A percentile compares a stretch with the other conserved stretches of the same genome.
phyloP scores from a whole-genome alignment of 345 rosid species.

The Lumnitzera littorea region DNA sequence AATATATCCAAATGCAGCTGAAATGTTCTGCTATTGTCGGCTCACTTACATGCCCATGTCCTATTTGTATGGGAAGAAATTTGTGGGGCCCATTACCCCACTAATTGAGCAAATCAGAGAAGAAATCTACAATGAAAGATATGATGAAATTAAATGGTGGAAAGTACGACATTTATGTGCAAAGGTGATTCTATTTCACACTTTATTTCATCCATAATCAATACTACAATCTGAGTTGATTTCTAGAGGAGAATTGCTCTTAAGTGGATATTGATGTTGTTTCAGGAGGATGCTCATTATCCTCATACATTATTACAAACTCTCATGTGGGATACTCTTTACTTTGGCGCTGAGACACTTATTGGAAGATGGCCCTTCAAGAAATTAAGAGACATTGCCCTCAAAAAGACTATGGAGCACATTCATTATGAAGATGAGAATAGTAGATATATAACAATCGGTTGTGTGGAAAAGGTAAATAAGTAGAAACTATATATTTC shows the following conservation, averaged over 20 bases:
- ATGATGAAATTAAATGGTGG: conserved; percentile 45
- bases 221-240: neutral
- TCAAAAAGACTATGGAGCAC: conserved; percentile 45
- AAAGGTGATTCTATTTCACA: conserved; percentile 14
- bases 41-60: conserved; percentile 70
- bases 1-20: conserved; percentile 21
- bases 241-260: neutral
- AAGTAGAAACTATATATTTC: neutral
- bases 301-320: conserved; percentile 55
- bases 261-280: neutral
- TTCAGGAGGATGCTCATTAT: conserved; percentile 52
- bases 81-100: conserved; percentile 50
- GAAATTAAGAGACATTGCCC: conserved; percentile 45
- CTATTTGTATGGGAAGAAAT: conserved; percentile 52
- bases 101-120: conserved; percentile 39
- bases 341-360: conserved; percentile 41
- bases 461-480: conserved; percentile 54
- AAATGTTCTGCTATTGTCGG: conserved; percentile 64
- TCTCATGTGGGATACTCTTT: conserved; percentile 49
- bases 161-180: conserved; percentile 41
- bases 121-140: conserved; percentile 45
- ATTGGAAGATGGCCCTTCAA: conserved; percentile 51
- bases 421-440: conserved; percentile 61
- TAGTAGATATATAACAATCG: conserved; percentile 58
- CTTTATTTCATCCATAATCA: neutral